Conservation (phyloP, 1,284 basidiomycete species). For the Mixia osmundae region DNA sequence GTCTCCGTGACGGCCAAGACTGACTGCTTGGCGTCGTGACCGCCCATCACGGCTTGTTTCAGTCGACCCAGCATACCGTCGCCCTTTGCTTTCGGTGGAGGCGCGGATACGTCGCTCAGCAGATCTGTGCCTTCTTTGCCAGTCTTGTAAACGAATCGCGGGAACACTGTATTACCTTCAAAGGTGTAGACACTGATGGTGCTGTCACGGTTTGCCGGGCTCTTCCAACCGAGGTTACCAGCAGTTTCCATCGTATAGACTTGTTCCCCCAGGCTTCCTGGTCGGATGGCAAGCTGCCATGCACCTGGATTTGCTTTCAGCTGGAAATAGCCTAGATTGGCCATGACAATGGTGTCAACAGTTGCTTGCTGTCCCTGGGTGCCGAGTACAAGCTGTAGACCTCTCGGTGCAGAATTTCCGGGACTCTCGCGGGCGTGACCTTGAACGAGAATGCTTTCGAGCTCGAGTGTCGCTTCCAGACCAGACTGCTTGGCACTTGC, state of each 20-base stretch:
- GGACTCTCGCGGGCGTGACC: slow-evolving; percentile 67
- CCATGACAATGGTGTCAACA: slow-evolving; percentile 55
- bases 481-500: slow-evolving; percentile 31
- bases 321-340: slow-evolving; percentile 87
- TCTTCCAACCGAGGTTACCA: slow-evolving; percentile 46
- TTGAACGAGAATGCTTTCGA: slow-evolving; percentile 78
- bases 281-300: slow-evolving; percentile 56
- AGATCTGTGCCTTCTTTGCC: slow-evolving; percentile 69
- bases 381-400: slow-evolving; percentile 48
- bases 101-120: slow-evolving; percentile 31
- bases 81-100: slow-evolving; percentile 1
- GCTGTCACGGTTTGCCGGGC: slow-evolving; percentile 35
- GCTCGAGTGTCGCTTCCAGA: slow-evolving; percentile 58
- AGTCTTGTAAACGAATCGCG: slow-evolving; percentile 39
- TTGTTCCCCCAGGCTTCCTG: slow-evolving; percentile 45
- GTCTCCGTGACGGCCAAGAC: no score
- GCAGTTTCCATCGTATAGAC: slow-evolving; percentile 63
- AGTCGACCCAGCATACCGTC: slow-evolving; percentile 4
- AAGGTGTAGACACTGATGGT: slow-evolving; percentile 57
- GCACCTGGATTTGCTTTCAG: slow-evolving; percentile 80
- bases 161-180: slow-evolving; percentile 68
- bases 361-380: slow-evolving; percentile 29
- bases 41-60: slow-evolving; percentile 12
- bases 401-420: slow-evolving; percentile 40
- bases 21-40: not conserved